Evolutionary conservation across 257 asterid species (phyloP), one percentile per base, ranked within the genome.

Genomic region (Dorcoceras hygrometricum): DNA sequence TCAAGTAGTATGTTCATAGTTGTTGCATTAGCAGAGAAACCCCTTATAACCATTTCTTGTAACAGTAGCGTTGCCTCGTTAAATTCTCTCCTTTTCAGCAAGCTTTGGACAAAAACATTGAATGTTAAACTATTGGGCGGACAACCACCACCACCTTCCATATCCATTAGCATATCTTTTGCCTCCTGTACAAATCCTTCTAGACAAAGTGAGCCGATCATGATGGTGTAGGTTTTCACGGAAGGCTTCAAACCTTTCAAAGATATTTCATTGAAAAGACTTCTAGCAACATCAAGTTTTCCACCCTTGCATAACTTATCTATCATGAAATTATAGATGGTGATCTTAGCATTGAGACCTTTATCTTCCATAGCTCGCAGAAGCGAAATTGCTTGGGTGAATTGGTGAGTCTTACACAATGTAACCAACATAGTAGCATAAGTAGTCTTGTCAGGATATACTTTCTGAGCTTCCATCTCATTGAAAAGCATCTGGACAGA

Each of bases 381-480:
- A 18, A 34, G n/a, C 5, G 67, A 31, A 20, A 62, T 24, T 6
- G 67, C 67, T 1, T 8, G 28, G 3, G 51, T 27, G 20, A 62
- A 22, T 11, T 32, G 55, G 5, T 43, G 57, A 43, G 24, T 63
- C 68, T 63, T 63, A 5, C 54, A 63, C n/a, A 63, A 34, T 10
- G 31, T 28, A 6, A 7, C 31, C 25, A 63, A 19, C 14, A 63
- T 0, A 18, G 43, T 24, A 19, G 6, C 4, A 11, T 5, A 63
- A 12, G 68, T 63, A 24, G 2, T 0, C 9, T 8, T 9, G 23
- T 63, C 28, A 16, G 68, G 68, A 23, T 5, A 16, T 1, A 58
- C 31, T 58, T n/a, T 23, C 7, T 20, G 27, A 58, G 63, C 32
- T 36, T 23, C 25, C 77, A 73, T 53, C 29, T 73, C 73, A 20